phyloP scores from a whole-genome alignment of 2,329 filamentous ascomycete species.

The Pezicula carpinea region DNA sequence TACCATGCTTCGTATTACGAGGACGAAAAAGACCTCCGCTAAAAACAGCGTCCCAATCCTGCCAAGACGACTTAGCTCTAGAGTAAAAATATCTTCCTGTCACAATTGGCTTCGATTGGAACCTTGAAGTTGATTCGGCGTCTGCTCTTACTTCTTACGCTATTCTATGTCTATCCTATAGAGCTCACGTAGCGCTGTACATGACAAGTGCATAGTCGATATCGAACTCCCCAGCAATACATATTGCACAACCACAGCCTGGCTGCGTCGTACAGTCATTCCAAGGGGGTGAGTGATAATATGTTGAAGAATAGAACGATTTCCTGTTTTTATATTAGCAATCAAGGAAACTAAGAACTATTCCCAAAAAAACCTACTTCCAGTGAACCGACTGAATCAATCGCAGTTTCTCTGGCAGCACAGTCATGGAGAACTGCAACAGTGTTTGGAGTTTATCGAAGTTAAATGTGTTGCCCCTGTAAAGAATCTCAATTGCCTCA shows the following conservation, averaged over 20 bases:
- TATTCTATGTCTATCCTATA: no score
- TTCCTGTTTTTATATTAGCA: background rate
- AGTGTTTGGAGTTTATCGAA: slow-evolving; percentile 9
- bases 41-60: no score
- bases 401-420: slow-evolving; percentile 10
- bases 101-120: no score
- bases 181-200: background rate
- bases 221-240: background rate
- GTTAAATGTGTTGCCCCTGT: slow-evolving; percentile 10
- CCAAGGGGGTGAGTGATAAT: slow-evolving; percentile 8
- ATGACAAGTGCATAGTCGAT: background rate
- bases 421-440: slow-evolving; percentile 8
- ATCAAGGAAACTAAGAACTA: background rate
- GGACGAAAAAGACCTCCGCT: no score
- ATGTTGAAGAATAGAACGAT: slow-evolving; percentile 1
- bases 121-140: no score
- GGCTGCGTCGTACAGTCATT: background rate
- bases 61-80: no score
- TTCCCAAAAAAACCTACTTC: slow-evolving; percentile 3
- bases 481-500: slow-evolving; percentile 12
- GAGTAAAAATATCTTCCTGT: no score
- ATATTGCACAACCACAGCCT: background rate
- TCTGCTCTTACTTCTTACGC: no score
- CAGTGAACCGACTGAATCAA: slow-evolving; percentile 6
- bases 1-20: no score